These are phyloP conservation scores for Pichia occidentalis DNA, from an alignment of 805 yeast species.

Conservation along the genomic window DNA sequence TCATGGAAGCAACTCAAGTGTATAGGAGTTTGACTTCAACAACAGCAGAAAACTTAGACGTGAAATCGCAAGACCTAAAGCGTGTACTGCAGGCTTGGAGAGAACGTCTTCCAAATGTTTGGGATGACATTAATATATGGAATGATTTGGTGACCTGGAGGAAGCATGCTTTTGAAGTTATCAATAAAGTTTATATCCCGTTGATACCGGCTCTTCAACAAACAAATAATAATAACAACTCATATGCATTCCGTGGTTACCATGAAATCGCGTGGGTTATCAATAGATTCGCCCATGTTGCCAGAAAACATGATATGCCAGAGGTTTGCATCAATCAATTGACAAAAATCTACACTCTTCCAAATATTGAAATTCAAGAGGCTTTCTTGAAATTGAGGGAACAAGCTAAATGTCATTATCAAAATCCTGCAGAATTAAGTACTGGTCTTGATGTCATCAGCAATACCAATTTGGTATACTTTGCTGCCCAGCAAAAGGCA, in stretches of 20 bases:
- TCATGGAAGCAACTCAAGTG: constrained; percentile 94
- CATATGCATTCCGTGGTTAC: constrained; percentile 95
- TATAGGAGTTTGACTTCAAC: constrained; percentile 83
- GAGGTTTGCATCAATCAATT: constrained; percentile 92
- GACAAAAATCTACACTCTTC: constrained; percentile 89
- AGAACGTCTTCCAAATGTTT: constrained; percentile 88
- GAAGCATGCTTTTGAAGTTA: constrained; percentile 95
- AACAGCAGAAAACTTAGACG: constrained; percentile 85
- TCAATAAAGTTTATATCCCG: constrained; percentile 90
- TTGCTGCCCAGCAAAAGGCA: constrained; percentile 96
- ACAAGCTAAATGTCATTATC: constrained; percentile 96
- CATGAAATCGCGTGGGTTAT: constrained; percentile 99
- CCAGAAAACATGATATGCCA: constrained; percentile 93
- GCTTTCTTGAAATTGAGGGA: constrained; percentile 93
- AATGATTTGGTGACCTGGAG: constrained; percentile 97
- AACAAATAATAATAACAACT: constrained; percentile 64
- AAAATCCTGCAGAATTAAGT: constrained; percentile 80
- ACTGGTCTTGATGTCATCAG: constrained; percentile 96
- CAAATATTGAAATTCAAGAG: constrained; percentile 97
- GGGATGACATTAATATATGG: constrained; percentile 99
- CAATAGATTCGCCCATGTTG: constrained; percentile 96
- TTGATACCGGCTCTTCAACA: constrained; percentile 81
- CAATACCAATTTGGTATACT: constrained; percentile 91
- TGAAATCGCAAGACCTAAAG: constrained; percentile 88
- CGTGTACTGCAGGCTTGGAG: constrained; percentile 96